phyloP scores from a whole-genome alignment of 345 rosid species.

The Hypericum androsaemum region DNA sequence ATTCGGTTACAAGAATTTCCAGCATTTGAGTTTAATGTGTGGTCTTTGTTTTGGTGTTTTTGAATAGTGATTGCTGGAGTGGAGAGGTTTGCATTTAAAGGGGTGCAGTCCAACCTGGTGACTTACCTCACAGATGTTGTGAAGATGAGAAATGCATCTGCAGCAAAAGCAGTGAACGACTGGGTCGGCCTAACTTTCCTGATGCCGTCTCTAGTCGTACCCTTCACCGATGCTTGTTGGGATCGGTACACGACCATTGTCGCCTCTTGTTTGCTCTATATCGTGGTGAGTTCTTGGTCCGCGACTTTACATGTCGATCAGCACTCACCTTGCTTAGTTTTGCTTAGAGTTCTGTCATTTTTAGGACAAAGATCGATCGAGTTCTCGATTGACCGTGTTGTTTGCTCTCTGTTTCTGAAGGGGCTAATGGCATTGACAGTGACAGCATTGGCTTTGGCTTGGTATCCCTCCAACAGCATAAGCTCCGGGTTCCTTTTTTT shows the following conservation, averaged over 20 bases:
- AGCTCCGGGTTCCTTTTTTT: slow-evolving; percentile 50
- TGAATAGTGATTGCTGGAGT: slow-evolving; percentile 58
- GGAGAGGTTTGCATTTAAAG: slow-evolving; percentile 96
- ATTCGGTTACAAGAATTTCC: no score
- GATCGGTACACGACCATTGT: slow-evolving; percentile 64
- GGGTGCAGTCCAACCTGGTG: slow-evolving; percentile 85
- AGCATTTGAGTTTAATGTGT: no score
- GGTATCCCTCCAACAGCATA: slow-evolving; percentile 29
- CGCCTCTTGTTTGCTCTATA: slow-evolving; percentile 65
- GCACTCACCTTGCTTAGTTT: background rate
- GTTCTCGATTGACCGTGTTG: no score
- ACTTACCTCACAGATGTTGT: slow-evolving; percentile 78
- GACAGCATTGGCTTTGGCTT: slow-evolving; percentile 51
- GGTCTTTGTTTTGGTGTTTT: no score
- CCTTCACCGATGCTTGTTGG: slow-evolving; percentile 75
- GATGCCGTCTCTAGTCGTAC: slow-evolving; percentile 72
- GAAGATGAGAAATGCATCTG: slow-evolving; percentile 73
- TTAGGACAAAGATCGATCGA: background rate
- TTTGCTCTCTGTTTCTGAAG: slow-evolving; percentile 22
- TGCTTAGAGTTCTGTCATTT: background rate
- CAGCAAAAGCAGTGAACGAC: slow-evolving; percentile 78
- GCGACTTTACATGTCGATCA: background rate
- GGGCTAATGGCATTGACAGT: slow-evolving; percentile 77
- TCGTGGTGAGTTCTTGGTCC: slow-evolving; percentile 34
- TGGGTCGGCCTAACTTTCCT: slow-evolving; percentile 90